Evolutionary conservation across 2,329 filamentous ascomycete species (phyloP).

Genomic region (Simplicillium sp.): DNA sequence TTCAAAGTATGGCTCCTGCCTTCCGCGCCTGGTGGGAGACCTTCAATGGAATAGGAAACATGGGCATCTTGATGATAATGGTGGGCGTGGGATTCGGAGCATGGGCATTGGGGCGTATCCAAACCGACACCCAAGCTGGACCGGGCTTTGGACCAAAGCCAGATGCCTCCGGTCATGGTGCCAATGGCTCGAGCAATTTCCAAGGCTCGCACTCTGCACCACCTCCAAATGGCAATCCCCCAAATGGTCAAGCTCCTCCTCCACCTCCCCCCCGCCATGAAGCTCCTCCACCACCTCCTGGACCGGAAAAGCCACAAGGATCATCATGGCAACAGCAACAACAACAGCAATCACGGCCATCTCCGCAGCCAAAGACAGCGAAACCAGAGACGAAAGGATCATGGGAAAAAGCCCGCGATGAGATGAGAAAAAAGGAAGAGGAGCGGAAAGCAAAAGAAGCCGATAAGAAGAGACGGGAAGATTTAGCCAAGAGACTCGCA

Average conservation of each 20-base stretch:
- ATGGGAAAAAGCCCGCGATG: conserved; percentile 63
- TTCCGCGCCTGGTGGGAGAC: conserved; percentile 64
- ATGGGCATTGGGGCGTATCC: conserved; percentile 49
- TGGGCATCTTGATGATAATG: conserved; percentile 63
- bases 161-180: conserved; percentile 8
- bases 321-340: conserved; percentile 7
- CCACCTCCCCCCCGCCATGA: conserved; percentile 25
- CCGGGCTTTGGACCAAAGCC: not conserved
- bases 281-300: conserved; percentile 13
- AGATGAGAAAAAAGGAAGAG: conserved; percentile 53
- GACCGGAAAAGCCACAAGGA: conserved; percentile 1
- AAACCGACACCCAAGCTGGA: conserved; percentile 15
- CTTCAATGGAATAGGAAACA: conserved; percentile 62
- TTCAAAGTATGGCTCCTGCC: conserved; percentile 62
- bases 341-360: conserved; percentile 5
- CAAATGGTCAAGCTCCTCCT: conserved; percentile 16
- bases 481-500: conserved; percentile 40
- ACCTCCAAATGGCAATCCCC: conserved; percentile 21
- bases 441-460: conserved; percentile 52
- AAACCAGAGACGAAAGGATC: conserved; percentile 34
- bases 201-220: conserved; percentile 19
- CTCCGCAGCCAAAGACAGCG: conserved; percentile 19
- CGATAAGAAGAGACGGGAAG: conserved; percentile 50
- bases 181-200: conserved; percentile 18
- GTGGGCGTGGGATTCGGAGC: conserved; percentile 66